phyloP scores from a whole-genome alignment of 2,329 filamentous ascomycete genomes.

The Arthrobotrys iridis region DNA sequence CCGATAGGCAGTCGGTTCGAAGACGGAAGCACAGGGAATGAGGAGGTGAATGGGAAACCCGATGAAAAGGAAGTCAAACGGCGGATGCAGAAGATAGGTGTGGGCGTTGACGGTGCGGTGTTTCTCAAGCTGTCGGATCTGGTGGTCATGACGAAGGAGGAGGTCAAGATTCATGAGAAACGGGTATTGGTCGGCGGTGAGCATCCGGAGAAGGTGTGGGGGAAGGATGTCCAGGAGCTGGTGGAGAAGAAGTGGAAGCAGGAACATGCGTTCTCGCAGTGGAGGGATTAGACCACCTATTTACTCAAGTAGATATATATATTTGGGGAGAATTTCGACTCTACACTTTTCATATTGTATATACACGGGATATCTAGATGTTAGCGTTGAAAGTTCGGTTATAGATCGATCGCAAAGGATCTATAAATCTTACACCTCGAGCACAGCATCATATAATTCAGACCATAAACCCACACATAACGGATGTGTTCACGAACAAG shows the following conservation, averaged over 20 bases:
- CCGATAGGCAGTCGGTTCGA: constrained; percentile 60
- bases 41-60: constrained; percentile 63
- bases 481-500: too few relatives aligned
- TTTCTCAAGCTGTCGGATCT: constrained; percentile 66
- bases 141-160: constrained; percentile 93
- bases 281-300: too few relatives aligned
- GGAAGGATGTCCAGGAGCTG: constrained; percentile 71
- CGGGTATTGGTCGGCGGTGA: constrained; percentile 77
- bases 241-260: constrained; percentile 76
- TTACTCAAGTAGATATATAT: too few relatives aligned
- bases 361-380: too few relatives aligned
- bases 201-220: constrained; percentile 77
- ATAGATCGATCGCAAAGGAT: too few relatives aligned
- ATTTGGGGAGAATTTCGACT: constrained; percentile 39
- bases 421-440: too few relatives aligned
- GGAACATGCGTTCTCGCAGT: constrained; percentile 64
- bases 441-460: too few relatives aligned
- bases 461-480: too few relatives aligned
- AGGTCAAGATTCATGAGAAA: constrained; percentile 81
- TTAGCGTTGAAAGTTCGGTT: too few relatives aligned
- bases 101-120: constrained; percentile 62
- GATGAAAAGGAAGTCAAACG: constrained; percentile 77
- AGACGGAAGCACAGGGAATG: constrained; percentile 70
- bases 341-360: too few relatives aligned
- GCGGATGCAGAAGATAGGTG: constrained; percentile 74